Evolutionary conservation across 306 rosid genomes (phyloP).

Genomic region (Trifolium dubium): DNA sequence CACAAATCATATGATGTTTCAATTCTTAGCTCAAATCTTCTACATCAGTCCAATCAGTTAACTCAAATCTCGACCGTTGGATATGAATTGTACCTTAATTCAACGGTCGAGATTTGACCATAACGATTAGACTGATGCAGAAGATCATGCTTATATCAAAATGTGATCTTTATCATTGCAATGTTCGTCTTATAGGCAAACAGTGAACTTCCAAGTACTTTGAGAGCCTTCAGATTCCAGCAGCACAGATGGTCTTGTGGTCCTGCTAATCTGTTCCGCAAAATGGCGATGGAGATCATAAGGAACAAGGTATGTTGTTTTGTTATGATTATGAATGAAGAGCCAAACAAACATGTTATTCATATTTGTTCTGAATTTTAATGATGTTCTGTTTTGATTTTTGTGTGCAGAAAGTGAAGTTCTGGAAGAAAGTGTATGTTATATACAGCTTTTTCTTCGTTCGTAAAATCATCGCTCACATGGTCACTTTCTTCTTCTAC

Average conservation of each 20-base stretch:
- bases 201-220: conserved; percentile 98
- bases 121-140: neutral
- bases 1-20: neutral
- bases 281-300: conserved; percentile 93
- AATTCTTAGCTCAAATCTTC: neutral
- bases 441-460: conserved; percentile 98
- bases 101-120: neutral
- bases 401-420: conserved; percentile 72
- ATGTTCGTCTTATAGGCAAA: conserved; percentile 60
- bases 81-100: neutral
- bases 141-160: neutral
- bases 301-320: conserved; percentile 68
- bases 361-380: conserved; percentile 14
- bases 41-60: neutral
- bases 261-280: conserved; percentile 96
- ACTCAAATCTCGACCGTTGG: neutral
- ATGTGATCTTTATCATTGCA: neutral
- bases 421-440: conserved; percentile 96
- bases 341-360: neutral
- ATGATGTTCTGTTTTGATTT: neutral
- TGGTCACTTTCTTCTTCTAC: conserved; percentile 94
- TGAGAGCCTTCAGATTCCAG: conserved; percentile 98
- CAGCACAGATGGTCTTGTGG: conserved; percentile 99
- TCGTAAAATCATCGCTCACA: conserved; percentile 90
- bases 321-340: neutral